Evolutionary conservation across 75 land plant genomes (phyloP), one percentile per base, ranked within the genome.

Genomic region (Cupressus sempervirens): DNA sequence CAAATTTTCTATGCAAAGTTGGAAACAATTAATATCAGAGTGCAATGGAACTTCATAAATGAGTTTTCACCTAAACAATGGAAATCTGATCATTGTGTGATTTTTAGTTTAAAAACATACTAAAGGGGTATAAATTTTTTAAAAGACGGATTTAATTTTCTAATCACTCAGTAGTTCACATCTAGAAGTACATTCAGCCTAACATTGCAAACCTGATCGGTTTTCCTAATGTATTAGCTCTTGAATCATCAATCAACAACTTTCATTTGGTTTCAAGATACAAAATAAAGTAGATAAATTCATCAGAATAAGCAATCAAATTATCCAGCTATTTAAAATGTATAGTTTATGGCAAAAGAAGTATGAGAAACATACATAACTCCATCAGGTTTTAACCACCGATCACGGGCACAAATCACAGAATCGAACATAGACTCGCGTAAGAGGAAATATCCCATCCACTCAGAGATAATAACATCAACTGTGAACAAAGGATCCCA

Each of bases 371-470:
- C 97, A 82, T 88, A 98, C 98, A 98, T 98, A 26, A 93, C 88
- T 83, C 99, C 99, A 76, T 87, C 83, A 53, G 99, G 94, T 87
- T 98, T 98, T 83, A 98, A 82, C 95, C 95, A 98, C 58, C 91
- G 88, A 77, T 98, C 99, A 74, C 99, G 95, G 46, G 99, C 99
- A 91, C 88, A 91, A 43, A 98, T 98, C 34, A 98, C 99, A 34
- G 99, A 98, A 85, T 98, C 99, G 87, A 98, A 96, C 99, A 98
- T 98, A 53, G 99, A 98, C 76, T 98, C 99, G 14, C 98, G 94
- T 68, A 98, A 85, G 45, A 98, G 99, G 87, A 96, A 98, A 86
- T 98, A 96, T 23, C 99, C 99, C 99, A 98, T 98, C 99, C 99
- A 98, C 91, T 98, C 99, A 12, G 99, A 98, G 48, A 98, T 98